These are phyloP conservation scores for Blastobotrys ciferrii DNA, from an alignment of 1,139 yeast genomes.

Conservation along the genomic window DNA sequence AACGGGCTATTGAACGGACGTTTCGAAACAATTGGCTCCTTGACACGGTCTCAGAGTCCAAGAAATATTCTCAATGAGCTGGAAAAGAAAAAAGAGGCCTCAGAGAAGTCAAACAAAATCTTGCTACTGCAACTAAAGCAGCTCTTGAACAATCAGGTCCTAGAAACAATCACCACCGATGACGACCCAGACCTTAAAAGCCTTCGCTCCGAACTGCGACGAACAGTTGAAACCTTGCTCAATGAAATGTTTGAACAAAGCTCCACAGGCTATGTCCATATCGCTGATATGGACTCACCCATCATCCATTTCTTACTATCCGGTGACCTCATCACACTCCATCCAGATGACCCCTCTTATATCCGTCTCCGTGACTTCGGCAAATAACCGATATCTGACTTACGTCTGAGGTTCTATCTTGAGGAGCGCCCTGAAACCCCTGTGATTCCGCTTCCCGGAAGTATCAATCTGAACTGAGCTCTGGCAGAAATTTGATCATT, in stretches of 20 bases:
- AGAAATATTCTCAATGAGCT: constrained; percentile 15
- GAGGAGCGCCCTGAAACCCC: no score
- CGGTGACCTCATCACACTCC: constrained; percentile 23
- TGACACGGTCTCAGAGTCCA: constrained; percentile 13
- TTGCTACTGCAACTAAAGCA: constrained; percentile 17
- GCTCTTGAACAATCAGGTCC: constrained; percentile 19
- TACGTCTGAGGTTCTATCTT: no score
- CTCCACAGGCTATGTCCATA: constrained; percentile 11
- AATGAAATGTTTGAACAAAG: constrained; percentile 25
- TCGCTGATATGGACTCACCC: not conserved
- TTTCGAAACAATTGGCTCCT: constrained; percentile 4
- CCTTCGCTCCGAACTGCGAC: constrained; percentile 14
- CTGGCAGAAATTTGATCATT: no score
- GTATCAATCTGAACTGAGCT: no score
- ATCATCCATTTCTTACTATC: constrained; percentile 23
- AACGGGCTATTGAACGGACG: constrained; percentile 7
- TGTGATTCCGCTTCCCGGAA: no score
- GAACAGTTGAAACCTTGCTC: constrained; percentile 20
- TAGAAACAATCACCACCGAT: constrained; percentile 11
- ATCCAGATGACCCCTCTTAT: constrained; percentile 17
- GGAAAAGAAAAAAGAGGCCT: constrained; percentile 1
- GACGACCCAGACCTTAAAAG: not conserved
- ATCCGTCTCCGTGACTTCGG: constrained; percentile 27
- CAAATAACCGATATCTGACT: constrained; percentile 9
- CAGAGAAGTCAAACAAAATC: constrained; percentile 8